Conservation (phyloP, 139 green algal species). For the Volvox reticuliferus region DNA sequence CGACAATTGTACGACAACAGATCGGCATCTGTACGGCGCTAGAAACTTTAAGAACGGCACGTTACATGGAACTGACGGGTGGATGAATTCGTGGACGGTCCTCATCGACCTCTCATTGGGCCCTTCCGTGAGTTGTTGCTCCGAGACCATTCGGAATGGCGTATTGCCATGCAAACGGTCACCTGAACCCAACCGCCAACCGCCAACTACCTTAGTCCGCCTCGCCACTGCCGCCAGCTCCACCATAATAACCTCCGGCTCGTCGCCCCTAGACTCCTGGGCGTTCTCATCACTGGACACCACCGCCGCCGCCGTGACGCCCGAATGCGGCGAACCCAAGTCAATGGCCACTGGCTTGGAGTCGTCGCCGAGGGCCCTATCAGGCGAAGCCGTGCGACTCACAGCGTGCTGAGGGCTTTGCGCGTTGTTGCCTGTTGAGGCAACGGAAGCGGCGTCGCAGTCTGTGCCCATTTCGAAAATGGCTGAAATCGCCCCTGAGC, state of each 20-base stretch:
- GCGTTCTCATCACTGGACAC: not conserved
- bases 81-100: not conserved
- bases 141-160: not conserved
- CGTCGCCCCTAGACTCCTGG: not conserved
- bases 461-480: not conserved
- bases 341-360: not conserved
- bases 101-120: no score
- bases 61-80: not conserved
- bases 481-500: not conserved
- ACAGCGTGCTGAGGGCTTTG: not conserved
- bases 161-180: not conserved
- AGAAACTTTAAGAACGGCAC: no score
- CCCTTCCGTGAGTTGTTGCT: no score
- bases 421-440: not conserved
- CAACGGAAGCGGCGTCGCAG: not conserved
- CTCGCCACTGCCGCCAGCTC: conserved; percentile 22
- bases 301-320: no score
- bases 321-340: not conserved
- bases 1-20: no score
- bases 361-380: not conserved
- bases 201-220: conserved; percentile 16
- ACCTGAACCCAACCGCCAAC: no score
- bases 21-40: no score
- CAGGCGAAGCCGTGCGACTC: not conserved
- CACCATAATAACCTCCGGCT: conserved; percentile 8